phyloP scores from a whole-genome alignment of 1,284 basidiomycete species.

The Leucocoprinus gongylophorus region DNA sequence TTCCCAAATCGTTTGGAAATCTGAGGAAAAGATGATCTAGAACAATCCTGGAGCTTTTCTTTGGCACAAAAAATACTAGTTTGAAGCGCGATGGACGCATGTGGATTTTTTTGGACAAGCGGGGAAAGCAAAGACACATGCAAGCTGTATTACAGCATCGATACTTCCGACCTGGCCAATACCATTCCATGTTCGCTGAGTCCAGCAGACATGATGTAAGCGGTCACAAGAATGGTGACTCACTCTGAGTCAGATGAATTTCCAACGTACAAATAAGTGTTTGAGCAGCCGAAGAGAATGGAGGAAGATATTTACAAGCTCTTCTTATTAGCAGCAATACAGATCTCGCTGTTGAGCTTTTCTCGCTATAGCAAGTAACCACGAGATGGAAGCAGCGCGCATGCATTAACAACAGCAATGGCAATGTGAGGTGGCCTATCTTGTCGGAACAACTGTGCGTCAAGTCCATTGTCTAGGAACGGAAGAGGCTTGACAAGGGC shows the following conservation, averaged over 20 bases:
- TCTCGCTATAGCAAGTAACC: too few species aligned
- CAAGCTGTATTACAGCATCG: too few species aligned
- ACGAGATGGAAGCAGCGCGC: not conserved
- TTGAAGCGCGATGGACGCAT: conserved; percentile 33
- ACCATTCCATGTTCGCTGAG: too few species aligned
- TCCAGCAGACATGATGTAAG: too few species aligned
- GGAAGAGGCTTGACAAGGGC: too few species aligned
- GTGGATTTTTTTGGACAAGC: not conserved
- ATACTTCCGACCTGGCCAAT: too few species aligned
- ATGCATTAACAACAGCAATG: not conserved
- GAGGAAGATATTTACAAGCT: not conserved
- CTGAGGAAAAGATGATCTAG: conserved; percentile 39
- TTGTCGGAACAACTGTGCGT: not conserved
- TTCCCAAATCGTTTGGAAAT: conserved; percentile 39
- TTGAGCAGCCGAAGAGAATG: not conserved
- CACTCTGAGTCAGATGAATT: not conserved
- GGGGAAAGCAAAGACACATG: not conserved
- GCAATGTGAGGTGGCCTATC: not conserved
- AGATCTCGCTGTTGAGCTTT: too few species aligned
- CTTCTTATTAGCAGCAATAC: too few species aligned
- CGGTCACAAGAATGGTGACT: not conserved
- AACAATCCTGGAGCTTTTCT: conserved; percentile 32
- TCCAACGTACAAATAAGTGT: not conserved
- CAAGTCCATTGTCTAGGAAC: too few species aligned
- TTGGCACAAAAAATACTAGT: conserved; percentile 45